Evolutionary conservation across 331 rosid species (phyloP).

Genomic region (Acacia pycnantha): DNA sequence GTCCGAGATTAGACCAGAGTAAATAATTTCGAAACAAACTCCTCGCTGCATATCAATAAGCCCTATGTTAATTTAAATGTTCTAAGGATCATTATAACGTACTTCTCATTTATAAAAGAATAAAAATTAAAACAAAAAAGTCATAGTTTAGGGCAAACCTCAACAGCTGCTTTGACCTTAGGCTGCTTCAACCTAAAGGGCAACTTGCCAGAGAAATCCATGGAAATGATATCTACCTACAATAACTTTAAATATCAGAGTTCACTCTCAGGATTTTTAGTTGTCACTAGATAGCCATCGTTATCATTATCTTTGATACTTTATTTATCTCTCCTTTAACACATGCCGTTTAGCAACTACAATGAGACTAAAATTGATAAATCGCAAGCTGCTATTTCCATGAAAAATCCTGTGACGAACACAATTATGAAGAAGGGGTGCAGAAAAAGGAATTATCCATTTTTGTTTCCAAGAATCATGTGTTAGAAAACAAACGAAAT

Average conservation of each 20-base stretch:
- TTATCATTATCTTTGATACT: neutral
- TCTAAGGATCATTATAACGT: neutral
- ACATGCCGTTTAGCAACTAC: neutral
- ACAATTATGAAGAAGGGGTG: neutral
- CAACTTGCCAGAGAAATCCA: conserved; percentile 68
- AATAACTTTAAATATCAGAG: conserved; percentile 14
- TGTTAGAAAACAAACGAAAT: neutral
- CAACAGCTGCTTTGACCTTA: conserved; percentile 63
- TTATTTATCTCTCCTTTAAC: neutral
- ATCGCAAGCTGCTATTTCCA: neutral
- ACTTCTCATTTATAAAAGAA: neutral
- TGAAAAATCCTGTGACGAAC: neutral
- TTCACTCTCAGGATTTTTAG: neutral
- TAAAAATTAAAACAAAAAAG: neutral
- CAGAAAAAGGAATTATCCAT: neutral
- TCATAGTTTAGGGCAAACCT: conserved; percentile 44
- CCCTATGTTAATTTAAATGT: neutral
- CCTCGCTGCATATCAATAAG: conserved; percentile 62
- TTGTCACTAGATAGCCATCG: neutral
- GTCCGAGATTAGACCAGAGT: conserved; percentile 52
- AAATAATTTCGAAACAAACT: conserved; percentile 71
- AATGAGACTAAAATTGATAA: neutral
- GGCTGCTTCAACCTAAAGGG: conserved; percentile 75
- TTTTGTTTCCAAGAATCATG: neutral
- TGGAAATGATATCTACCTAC: conserved; percentile 78